phyloP scores from a whole-genome alignment of 805 yeast genomes.

The Kodamaea hsintzibuensis region DNA sequence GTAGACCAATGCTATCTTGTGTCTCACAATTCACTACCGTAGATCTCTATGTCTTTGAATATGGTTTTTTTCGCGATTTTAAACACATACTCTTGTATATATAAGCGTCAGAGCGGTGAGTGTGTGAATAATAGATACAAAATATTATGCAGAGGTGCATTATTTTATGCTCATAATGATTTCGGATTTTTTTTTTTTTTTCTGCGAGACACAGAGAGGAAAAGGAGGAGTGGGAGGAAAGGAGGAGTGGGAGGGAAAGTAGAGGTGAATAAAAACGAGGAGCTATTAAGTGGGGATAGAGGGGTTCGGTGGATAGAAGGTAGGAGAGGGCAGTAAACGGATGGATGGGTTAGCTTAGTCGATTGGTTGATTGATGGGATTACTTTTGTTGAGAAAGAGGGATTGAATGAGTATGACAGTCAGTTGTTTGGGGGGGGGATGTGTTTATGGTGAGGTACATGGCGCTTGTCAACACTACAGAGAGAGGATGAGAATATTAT shows the following conservation, averaged over 20 bases:
- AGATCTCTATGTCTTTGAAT: neutral
- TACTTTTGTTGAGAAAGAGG: neutral
- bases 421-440: no score
- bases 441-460: neutral
- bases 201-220: neutral
- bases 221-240: neutral
- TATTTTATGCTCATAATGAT: neutral
- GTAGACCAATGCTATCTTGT: neutral
- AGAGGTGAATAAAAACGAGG: neutral
- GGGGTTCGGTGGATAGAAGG: no score
- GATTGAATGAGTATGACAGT: neutral
- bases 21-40: neutral
- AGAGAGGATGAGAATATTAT: neutral
- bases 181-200: neutral
- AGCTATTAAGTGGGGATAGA: neutral
- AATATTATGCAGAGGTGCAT: slow-evolving; percentile 1
- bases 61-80: slow-evolving; percentile 1
- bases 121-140: slow-evolving; percentile 3
- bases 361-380: no score
- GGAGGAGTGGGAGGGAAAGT: neutral
- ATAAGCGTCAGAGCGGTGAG: slow-evolving; percentile 3
- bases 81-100: slow-evolving; percentile 1
- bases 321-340: no score
- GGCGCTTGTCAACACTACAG: neutral
- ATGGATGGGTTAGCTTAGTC: no score